Conservation (phyloP, 441 rosid species). For the Erodium chrysanthum region DNA sequence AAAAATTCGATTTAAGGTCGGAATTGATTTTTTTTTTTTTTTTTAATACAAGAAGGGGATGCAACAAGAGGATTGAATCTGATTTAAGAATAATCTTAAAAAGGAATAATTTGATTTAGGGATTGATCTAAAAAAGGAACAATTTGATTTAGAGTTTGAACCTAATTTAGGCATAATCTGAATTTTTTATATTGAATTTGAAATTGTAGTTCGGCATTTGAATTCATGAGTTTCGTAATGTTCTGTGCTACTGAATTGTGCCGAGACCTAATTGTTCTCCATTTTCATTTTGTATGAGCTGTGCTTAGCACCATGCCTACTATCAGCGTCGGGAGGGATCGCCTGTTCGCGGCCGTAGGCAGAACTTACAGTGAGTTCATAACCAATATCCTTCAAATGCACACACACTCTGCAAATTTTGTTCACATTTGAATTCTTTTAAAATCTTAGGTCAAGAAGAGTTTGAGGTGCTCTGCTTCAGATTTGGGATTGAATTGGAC, state of each 20-base stretch:
- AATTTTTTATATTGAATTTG: too few species aligned
- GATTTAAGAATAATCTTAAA: too few species aligned
- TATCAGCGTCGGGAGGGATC: constrained; percentile 73
- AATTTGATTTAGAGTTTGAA: too few species aligned
- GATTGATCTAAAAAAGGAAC: too few species aligned
- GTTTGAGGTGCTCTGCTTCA: constrained; percentile 81
- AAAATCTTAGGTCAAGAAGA: constrained; percentile 45
- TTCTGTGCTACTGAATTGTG: neutral
- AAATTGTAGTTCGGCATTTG: too few species aligned
- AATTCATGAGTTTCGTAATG: neutral
- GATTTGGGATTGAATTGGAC: constrained; percentile 84
- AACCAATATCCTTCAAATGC: neutral
- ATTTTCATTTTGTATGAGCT: neutral
- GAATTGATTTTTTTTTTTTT: too few species aligned
- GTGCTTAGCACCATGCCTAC: constrained; percentile 50
- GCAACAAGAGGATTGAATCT: too few species aligned
- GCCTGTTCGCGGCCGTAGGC: constrained; percentile 58
- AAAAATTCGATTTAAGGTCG: too few species aligned
- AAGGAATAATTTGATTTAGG: too few species aligned
- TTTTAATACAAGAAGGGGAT: too few species aligned
- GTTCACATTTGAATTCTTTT: neutral
- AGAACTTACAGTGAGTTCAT: constrained; percentile 41
- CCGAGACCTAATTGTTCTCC: neutral
- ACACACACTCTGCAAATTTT: neutral
- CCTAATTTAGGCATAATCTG: too few species aligned